Conservation (phyloP, 1,139 yeast species). For the Lodderomyces margitis region DNA sequence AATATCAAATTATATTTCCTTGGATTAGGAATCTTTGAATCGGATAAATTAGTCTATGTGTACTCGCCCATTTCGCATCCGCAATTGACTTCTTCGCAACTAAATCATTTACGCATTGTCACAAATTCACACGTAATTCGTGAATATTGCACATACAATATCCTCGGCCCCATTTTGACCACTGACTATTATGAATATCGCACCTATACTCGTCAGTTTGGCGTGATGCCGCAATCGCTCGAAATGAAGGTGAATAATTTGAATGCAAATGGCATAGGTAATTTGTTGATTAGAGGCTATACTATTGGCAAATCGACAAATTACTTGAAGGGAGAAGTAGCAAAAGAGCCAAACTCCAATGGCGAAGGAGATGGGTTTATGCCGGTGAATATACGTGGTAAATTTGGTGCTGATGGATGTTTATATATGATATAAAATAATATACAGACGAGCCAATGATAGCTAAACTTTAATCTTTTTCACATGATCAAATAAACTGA, state of each 20-base stretch:
- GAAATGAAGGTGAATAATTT: conserved; percentile 47
- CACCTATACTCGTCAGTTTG: conserved; percentile 27
- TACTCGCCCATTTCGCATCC: conserved; percentile 3
- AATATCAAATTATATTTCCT: conserved; percentile 1
- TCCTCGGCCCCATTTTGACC: conserved; percentile 57
- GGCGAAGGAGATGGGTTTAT: conserved; percentile 53
- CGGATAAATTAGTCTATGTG: conserved; percentile 9
- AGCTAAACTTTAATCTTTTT: not conserved
- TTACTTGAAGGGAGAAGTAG: conserved; percentile 18
- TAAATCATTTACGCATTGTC: conserved; percentile 46
- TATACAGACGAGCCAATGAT: not conserved
- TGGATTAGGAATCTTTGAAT: conserved; percentile 6
- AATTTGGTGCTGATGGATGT: conserved; percentile 74
- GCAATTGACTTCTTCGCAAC: conserved; percentile 24
- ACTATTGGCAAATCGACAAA: conserved; percentile 52
- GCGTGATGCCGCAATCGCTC: conserved; percentile 49
- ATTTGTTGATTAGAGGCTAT: conserved; percentile 61
- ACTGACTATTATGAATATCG: conserved; percentile 68
- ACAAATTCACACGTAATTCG: conserved; percentile 50
- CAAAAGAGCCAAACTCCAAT: conserved; percentile 23
- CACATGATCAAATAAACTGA: not conserved
- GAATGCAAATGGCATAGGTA: conserved; percentile 42
- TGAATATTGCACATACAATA: conserved; percentile 48
- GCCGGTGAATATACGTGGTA: conserved; percentile 52
- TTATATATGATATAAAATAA: conserved; percentile 38